These are phyloP conservation scores for Euphorbia lathyris DNA, from an alignment of 345 rosid genomes.

Conservation along the genomic window DNA sequence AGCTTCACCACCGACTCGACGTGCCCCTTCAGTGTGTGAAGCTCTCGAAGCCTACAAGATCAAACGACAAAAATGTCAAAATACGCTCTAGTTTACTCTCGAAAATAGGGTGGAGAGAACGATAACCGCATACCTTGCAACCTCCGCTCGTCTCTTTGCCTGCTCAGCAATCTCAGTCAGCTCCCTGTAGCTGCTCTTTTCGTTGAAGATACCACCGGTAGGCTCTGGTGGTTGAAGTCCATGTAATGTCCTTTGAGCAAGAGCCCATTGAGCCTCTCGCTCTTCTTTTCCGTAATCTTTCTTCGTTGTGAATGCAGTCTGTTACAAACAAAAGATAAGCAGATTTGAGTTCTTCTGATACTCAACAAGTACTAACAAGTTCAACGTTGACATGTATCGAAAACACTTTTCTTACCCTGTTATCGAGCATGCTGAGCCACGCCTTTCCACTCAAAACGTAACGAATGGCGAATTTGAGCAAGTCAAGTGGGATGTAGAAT, in stretches of 20 bases:
- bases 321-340: background rate
- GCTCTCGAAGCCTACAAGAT: slow-evolving; percentile 26
- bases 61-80: background rate
- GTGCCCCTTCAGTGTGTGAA: slow-evolving; percentile 27
- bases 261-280: slow-evolving; percentile 36
- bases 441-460: slow-evolving; percentile 34
- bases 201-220: slow-evolving; percentile 15
- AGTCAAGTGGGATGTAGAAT: slow-evolving; percentile 26
- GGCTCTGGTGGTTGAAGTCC: slow-evolving; percentile 34
- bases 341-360: background rate
- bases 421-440: slow-evolving; percentile 26
- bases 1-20: slow-evolving; percentile 29
- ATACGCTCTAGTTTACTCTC: background rate
- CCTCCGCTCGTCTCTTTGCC: slow-evolving; percentile 33
- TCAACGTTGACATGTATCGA: background rate
- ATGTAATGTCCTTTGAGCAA: slow-evolving; percentile 27
- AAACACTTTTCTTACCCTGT: slow-evolving; percentile 12
- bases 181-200: slow-evolving; percentile 27
- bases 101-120: background rate
- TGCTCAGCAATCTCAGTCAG: slow-evolving; percentile 34
- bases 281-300: slow-evolving; percentile 33
- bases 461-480: slow-evolving; percentile 25
- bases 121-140: slow-evolving; percentile 19
- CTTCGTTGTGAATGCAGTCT: slow-evolving; percentile 34
- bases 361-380: background rate